Percentiles rank a stretch among this genome's conserved stretches.
Conservation (phyloP, 2,329 filamentous ascomycete genomes). For the Aureobasidium musti region DNA sequence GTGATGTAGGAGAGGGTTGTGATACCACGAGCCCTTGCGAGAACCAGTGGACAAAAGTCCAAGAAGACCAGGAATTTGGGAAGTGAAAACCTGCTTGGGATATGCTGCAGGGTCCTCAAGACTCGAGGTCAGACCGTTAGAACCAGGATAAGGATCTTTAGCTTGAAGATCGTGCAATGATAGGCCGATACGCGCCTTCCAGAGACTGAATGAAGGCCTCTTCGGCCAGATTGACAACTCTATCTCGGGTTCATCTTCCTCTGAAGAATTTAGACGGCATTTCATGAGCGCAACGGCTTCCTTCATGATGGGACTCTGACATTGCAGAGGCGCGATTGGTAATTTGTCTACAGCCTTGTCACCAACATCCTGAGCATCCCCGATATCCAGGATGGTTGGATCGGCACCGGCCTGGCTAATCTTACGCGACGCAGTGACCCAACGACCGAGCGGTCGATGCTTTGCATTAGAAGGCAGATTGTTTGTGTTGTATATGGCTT, state of each 20-base stretch:
- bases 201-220: background rate
- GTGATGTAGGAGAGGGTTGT: background rate
- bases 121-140: background rate
- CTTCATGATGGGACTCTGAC: background rate
- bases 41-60: background rate
- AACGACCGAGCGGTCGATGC: background rate
- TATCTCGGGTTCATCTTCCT: background rate
- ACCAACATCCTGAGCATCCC: background rate
- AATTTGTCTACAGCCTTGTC: background rate
- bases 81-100: background rate
- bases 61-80: background rate
- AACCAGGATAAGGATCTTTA: background rate
- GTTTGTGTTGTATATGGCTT: background rate
- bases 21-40: background rate
- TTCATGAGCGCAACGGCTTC: background rate
- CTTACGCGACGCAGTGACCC: background rate
- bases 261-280: background rate
- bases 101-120: background rate
- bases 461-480: background rate
- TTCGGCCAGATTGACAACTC: background rate
- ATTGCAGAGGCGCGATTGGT: background rate
- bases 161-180: background rate
- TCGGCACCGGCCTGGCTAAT: background rate
- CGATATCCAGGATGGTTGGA: background rate
- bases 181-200: conserved; percentile 7